Evolutionary conservation across 2,329 filamentous ascomycete genomes (phyloP), one percentile per base, ranked within the genome.

Genomic region (Hymenoscyphus fraxineus): DNA sequence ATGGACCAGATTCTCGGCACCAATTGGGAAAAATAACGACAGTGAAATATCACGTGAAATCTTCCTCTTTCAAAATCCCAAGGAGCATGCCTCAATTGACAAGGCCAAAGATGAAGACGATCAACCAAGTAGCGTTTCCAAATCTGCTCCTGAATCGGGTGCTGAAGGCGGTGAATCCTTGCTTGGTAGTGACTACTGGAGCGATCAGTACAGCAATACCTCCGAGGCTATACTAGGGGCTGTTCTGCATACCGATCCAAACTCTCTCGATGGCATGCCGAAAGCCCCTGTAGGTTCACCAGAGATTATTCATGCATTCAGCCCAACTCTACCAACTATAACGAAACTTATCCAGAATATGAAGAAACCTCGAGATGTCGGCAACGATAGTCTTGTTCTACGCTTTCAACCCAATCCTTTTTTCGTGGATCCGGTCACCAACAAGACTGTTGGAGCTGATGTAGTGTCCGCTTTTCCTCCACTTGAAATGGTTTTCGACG

Each of bases 331-430:
- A 1, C 72, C 71, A 16, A 72, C 70, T 51, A 1, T 73, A 4
- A 71, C 71, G 1, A 63, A 63, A 41, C 15, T 70, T 13, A 59
- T 73, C 6, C 61, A 59, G 41, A 40, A 63, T 55, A 47, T 59
- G 15, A 51, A 63, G 27, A 15, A 61, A 5, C n/a, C 4, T 5
- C 51, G 22, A 2, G 27, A 40, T n/a, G 15, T 6, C 6, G 31
- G 58, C 12, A 41, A 31, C 6, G 64, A 70, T 15, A 31, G 60
- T 16, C 58, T 74, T 6, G 47, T 70, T 6, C 64, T 75, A 58
- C 66, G 65, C 9, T 74, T 75, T 39, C 62, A 64, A n/a, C 73
- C 73, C 3, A 73, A 74, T 64, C 73, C 73, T 6, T 75, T 70
- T 56, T 44, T 19, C 47, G 38, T 40, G 22, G 4, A 58, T 32